Percentiles rank a stretch among this genome's conserved stretches.
phyloP scores from a whole-genome alignment of 768 basidiomycete species.

The Terana coerulea region DNA sequence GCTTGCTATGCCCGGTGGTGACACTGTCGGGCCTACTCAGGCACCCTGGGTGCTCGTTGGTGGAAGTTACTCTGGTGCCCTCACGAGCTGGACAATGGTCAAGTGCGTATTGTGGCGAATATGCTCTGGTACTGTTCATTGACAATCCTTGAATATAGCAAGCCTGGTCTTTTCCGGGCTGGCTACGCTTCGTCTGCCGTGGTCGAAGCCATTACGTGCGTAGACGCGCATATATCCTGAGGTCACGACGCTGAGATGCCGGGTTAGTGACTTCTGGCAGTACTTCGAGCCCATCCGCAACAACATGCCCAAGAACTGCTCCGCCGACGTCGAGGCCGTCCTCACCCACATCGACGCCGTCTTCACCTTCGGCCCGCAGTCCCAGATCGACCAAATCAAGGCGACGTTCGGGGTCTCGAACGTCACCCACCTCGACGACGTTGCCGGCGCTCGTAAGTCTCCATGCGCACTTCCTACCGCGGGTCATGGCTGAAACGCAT shows the following conservation, averaged over 20 bases:
- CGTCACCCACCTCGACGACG: constrained; percentile 59
- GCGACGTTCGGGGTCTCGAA: constrained; percentile 49
- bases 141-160: constrained; percentile 29
- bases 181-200: constrained; percentile 61
- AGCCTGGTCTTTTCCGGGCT: constrained; percentile 52
- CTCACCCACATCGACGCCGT: constrained; percentile 54
- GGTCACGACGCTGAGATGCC: neutral
- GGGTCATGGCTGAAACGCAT: neutral
- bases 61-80: constrained; percentile 36
- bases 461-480: neutral
- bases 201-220: constrained; percentile 45
- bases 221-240: neutral
- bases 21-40: constrained; percentile 47
- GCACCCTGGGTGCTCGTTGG: constrained; percentile 37
- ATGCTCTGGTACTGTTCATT: neutral
- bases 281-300: constrained; percentile 66
- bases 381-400: constrained; percentile 49
- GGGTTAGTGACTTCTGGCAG: constrained; percentile 47
- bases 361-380: constrained; percentile 37
- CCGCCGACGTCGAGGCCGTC: constrained; percentile 60
- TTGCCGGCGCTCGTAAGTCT: constrained; percentile 45
- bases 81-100: constrained; percentile 61
- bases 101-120: constrained; percentile 37
- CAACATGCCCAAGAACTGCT: constrained; percentile 67
- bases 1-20: constrained; percentile 62